phyloP scores from a whole-genome alignment of 352 stramenopile genomes.

The Globisporangium ultimum region DNA sequence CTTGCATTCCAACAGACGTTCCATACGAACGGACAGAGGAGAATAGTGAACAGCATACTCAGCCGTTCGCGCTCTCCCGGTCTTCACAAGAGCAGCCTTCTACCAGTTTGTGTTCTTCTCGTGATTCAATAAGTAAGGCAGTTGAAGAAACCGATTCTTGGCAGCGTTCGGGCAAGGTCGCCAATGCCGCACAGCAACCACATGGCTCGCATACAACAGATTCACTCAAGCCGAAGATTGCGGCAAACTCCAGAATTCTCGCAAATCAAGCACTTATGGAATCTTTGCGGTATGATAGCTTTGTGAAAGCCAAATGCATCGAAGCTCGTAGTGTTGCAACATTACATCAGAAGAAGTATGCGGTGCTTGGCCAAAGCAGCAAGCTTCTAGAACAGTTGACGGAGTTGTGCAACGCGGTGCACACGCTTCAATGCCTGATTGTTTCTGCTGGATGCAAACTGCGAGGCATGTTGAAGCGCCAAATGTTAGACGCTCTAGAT shows the following conservation, averaged over 20 bases:
- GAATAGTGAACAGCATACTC: not conserved
- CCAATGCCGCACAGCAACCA: not conserved
- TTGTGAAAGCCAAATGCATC: constrained; percentile 19
- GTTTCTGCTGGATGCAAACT: constrained; percentile 19
- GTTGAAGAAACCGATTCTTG: not conserved
- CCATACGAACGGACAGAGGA: not conserved
- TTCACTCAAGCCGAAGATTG: not conserved
- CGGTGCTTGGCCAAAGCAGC: constrained; percentile 17
- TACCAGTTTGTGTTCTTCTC: not conserved
- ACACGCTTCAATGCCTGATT: constrained; percentile 36
- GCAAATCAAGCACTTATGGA: constrained; percentile 34
- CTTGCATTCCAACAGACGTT: not conserved
- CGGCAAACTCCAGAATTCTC: constrained; percentile 19
- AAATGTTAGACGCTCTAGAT: constrained; percentile 31
- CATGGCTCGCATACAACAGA: not conserved
- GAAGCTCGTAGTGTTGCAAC: constrained; percentile 16
- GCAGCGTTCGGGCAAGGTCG: not conserved
- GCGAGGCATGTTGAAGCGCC: constrained; percentile 15
- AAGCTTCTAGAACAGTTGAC: constrained; percentile 20
- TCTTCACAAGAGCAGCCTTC: not conserved
- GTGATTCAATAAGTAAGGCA: not conserved
- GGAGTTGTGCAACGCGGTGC: constrained; percentile 22
- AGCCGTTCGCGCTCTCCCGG: not conserved
- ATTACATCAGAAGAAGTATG: constrained; percentile 25
- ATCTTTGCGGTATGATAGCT: constrained; percentile 24